Conservation (phyloP, 768 basidiomycete genomes). For the Boletus eberwhitei region DNA sequence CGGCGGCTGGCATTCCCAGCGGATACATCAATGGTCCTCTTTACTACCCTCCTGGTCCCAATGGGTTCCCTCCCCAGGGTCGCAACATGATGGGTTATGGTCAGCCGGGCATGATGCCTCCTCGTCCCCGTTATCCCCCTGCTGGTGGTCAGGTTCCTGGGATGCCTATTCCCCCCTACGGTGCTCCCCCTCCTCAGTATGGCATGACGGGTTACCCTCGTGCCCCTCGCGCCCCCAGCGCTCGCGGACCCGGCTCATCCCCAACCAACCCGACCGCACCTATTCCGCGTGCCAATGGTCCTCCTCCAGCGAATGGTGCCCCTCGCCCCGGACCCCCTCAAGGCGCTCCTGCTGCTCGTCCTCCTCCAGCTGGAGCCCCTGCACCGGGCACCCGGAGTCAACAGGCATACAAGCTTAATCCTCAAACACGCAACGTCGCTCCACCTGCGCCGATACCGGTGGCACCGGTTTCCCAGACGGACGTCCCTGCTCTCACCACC, state of each 20-base stretch:
- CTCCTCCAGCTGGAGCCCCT: constrained; percentile 43
- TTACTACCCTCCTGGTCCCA: constrained; percentile 76
- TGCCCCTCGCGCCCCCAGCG: constrained; percentile 55
- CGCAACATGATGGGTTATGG: constrained; percentile 75
- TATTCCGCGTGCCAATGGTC: constrained; percentile 63
- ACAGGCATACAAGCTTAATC: constrained; percentile 33
- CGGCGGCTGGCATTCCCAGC: constrained; percentile 75
- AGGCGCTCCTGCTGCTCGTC: constrained; percentile 42
- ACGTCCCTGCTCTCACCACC: constrained; percentile 57
- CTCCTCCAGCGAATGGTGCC: constrained; percentile 53
- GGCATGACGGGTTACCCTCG: constrained; percentile 66
- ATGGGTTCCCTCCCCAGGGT: constrained; percentile 67
- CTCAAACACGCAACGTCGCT: constrained; percentile 36
- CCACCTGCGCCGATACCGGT: constrained; percentile 32
- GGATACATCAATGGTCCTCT: constrained; percentile 45
- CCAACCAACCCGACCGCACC: constrained; percentile 62
- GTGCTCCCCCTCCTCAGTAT: constrained; percentile 73
- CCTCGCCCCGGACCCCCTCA: constrained; percentile 45
- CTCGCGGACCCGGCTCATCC: constrained; percentile 68
- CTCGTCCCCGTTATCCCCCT: constrained; percentile 81
- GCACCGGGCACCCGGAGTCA: constrained; percentile 38
- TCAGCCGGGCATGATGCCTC: constrained; percentile 85
- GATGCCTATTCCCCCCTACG: constrained; percentile 77
- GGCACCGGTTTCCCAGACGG: constrained; percentile 43
- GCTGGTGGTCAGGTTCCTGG: constrained; percentile 65